Evolutionary conservation across 441 rosid genomes (phyloP), one percentile per base, ranked within the genome.

Genomic region (Pelargonium fulgidum): DNA sequence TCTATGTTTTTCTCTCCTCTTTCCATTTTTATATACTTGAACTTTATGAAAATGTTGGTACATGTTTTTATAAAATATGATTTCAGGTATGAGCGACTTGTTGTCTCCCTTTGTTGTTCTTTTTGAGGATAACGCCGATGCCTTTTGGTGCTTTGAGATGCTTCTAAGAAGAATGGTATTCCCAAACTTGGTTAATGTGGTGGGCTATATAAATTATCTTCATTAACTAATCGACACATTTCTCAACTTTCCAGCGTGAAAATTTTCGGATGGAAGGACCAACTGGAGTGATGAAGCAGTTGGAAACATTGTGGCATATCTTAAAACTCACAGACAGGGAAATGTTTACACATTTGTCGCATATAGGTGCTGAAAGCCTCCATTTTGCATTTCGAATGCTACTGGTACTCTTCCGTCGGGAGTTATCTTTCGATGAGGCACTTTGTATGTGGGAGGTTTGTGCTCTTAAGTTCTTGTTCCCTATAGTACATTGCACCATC

Each of bases 141-240:
- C 98, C 56, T 94, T 94, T 82, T 92, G 99, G 99, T 94, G 98
- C 88, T 94, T 92, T 78, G 99, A 92, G 87, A 92, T 90, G 92
- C 94, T 94, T 77, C 76, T 94, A 73, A 88, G 92, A 84, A 89
- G 96, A 89, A 86, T 85, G 93, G 97, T 90, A 90, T 68, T 71
- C 33, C 22, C 48, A 68, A 64, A 45, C 22, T 66, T 67, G 11
- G 24, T 58, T 67, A 59, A 62, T 68, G 63, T 70, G 39, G 73
- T 77, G 54, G 36, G 72, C 44, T 70, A 63, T 67, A 68, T 24
- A 26, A 62, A 20, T 26, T 47, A 29, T 78, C 41, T 56, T 77
- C 73, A 73, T 79, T 74, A 62, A 66, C 74, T 77, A 45, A 81
- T 69, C 45, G 66, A 44, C 72, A 64, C 52, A 41, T 54, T 68